A percentile compares a stretch with the other conserved stretches of the same genome.
phyloP scores from a whole-genome alignment of 2,329 filamentous ascomycete genomes.

The Cytospora piceicola region DNA sequence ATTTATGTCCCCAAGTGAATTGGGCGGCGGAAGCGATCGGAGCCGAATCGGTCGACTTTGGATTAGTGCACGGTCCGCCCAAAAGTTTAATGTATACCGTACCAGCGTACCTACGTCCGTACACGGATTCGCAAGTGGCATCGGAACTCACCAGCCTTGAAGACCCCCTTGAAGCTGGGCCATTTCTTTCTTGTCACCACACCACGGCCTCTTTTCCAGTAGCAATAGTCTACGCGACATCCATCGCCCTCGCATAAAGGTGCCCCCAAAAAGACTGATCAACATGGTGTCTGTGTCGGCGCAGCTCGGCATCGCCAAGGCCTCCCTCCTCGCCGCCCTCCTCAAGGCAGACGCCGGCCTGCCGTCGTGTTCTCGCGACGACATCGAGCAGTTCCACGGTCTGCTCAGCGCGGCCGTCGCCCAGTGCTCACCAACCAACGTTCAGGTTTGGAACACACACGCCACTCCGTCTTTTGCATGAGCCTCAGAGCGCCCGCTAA shows the following conservation, averaged over 20 bases:
- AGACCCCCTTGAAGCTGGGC: background rate
- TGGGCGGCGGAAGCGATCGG: conserved; percentile 5
- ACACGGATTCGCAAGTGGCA: background rate
- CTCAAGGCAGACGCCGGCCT: conserved; percentile 68
- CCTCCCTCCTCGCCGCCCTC: conserved; percentile 74
- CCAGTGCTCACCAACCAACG: conserved; percentile 77
- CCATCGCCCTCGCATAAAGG: background rate
- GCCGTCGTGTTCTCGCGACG: conserved; percentile 64
- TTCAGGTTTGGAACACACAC: conserved; percentile 75
- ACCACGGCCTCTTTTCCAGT: background rate
- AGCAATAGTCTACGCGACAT: background rate
- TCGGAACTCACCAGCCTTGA: conserved; percentile 17
- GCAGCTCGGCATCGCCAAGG: conserved; percentile 77
- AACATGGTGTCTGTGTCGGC: conserved; percentile 70
- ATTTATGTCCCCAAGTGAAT: background rate
- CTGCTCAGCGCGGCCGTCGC: conserved; percentile 66
- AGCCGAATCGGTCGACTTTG: conserved; percentile 14
- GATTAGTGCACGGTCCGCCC: conserved; percentile 5
- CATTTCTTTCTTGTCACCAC: conserved; percentile 4
- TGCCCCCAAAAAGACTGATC: conserved; percentile 11
- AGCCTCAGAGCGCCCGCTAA: conserved; percentile 41
- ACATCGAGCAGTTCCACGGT: conserved; percentile 70
- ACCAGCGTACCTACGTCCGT: too few species aligned
- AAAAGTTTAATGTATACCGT: background rate
- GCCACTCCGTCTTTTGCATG: conserved; percentile 33